Evolutionary conservation across 805 yeast species (phyloP), one percentile per base, ranked within the genome.

Genomic region (Candida railenensis): DNA sequence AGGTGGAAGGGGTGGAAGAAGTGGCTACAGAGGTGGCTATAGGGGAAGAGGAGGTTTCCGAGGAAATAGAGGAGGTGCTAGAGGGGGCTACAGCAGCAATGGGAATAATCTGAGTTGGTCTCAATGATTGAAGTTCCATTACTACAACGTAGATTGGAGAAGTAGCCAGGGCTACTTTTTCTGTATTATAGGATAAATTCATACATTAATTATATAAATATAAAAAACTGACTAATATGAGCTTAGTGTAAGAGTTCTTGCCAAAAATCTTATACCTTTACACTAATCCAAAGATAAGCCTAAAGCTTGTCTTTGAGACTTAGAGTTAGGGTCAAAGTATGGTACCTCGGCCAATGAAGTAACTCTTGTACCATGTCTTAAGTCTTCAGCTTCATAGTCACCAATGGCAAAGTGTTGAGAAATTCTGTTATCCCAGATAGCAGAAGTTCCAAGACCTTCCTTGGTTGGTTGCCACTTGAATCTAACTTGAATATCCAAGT

Each of bases 351-450:
- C 85, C 50, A 80, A 67, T 0, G 82, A 60, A 1, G 70, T 63
- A 22, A 67, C 71, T 54, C 85, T 74, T 2, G 78, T 74, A 33
- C 80, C 83, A 51, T 78, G 83, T 63, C 81, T 63, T 9, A 73
- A 66, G 22, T 62, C 69, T 43, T 57, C 36, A 4, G 22, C 44
- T 45, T 70, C 73, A 60, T 73, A 72, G 53, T 76, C 81, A 56
- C 69, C 65, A 8, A 76, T 70, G 9, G 80, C 79, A 42, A 66
- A 61, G 62, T 79, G 84, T 45, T 66, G 67, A 4, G 78, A 67
- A 44, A 74, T 55, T 55, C 83, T 63, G 67, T 78, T 78, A 53
- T 78, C 83, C 82, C 82, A 78, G 41, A 77, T 57, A 7, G 79
- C 82, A 34, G 77, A 63, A 21, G 77, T 72, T 21, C 76, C 76